These are phyloP conservation scores for Exophiala phaeomuriformis DNA, from an alignment of 2,329 filamentous ascomycete genomes.

Conservation along the genomic window DNA sequence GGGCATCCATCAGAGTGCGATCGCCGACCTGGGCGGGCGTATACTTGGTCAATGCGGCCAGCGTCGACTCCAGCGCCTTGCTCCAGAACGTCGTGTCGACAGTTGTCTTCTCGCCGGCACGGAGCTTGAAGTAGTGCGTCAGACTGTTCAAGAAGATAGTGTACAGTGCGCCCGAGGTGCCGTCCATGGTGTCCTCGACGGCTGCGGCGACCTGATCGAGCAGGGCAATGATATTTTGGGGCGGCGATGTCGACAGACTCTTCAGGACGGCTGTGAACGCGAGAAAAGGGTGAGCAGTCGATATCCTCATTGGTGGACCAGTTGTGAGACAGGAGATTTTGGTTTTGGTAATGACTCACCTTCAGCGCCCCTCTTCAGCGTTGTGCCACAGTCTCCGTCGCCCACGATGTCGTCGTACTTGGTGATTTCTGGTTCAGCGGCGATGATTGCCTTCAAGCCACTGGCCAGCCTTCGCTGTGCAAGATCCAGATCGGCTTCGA, in stretches of 20 bases:
- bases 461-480: background rate
- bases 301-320: background rate
- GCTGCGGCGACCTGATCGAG: constrained; percentile 46
- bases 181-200: constrained; percentile 58
- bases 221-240: constrained; percentile 31
- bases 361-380: constrained; percentile 49
- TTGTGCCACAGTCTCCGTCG: constrained; percentile 61
- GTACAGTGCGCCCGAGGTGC: constrained; percentile 59
- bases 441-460: constrained; percentile 19
- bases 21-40: constrained; percentile 11
- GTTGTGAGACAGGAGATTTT: no score
- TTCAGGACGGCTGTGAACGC: constrained; percentile 30
- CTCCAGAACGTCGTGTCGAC: constrained; percentile 3
- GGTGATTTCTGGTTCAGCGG: constrained; percentile 57
- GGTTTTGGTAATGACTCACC: constrained; percentile 22
- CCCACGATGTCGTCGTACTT: constrained; percentile 58
- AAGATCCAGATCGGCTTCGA: background rate
- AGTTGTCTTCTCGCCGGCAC: background rate
- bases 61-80: background rate
- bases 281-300: constrained; percentile 34
- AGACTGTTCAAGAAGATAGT: constrained; percentile 18
- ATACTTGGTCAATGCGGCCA: constrained; percentile 4
- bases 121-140: background rate
- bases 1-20: constrained; percentile 10
- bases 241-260: constrained; percentile 1